These are phyloP conservation scores for Boletus pseudo-olivaceus DNA, from an alignment of 768 basidiomycete species.

Conservation along the genomic window DNA sequence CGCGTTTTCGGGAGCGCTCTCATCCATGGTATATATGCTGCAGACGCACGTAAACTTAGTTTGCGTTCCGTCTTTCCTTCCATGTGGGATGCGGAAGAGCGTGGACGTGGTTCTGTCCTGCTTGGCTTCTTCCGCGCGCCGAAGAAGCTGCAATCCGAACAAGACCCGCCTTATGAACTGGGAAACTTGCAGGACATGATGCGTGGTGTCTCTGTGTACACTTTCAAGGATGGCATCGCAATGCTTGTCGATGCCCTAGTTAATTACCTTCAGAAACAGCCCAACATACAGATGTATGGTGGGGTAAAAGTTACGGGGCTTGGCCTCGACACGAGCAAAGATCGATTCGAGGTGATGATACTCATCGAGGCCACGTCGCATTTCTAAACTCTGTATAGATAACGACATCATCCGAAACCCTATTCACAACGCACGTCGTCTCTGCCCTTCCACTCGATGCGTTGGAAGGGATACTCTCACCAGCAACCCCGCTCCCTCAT, in stretches of 20 bases:
- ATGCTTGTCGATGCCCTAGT: neutral
- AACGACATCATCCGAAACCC: neutral
- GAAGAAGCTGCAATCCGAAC: neutral
- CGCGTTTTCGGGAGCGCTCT: neutral
- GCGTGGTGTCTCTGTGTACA: neutral
- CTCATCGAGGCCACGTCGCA: neutral
- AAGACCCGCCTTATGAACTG: neutral
- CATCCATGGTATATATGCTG: neutral
- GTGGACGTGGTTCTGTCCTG: neutral
- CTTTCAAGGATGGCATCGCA: neutral
- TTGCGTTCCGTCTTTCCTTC: neutral
- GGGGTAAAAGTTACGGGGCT: neutral
- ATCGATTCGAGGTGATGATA: neutral
- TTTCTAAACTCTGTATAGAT: neutral
- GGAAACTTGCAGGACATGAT: neutral
- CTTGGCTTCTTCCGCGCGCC: neutral
- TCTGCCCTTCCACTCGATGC: neutral
- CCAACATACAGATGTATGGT: neutral
- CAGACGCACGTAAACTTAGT: neutral
- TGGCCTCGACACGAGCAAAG: neutral
- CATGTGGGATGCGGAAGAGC: neutral
- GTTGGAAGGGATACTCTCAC: neutral
- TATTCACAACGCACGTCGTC: neutral
- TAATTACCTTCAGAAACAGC: neutral
- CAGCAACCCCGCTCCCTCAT: neutral